Percentiles rank a stretch among this genome's conserved stretches.
Evolutionary conservation across 345 rosid species (phyloP).

Genomic region (thale cress (Arabidopsis thaliana)): DNA sequence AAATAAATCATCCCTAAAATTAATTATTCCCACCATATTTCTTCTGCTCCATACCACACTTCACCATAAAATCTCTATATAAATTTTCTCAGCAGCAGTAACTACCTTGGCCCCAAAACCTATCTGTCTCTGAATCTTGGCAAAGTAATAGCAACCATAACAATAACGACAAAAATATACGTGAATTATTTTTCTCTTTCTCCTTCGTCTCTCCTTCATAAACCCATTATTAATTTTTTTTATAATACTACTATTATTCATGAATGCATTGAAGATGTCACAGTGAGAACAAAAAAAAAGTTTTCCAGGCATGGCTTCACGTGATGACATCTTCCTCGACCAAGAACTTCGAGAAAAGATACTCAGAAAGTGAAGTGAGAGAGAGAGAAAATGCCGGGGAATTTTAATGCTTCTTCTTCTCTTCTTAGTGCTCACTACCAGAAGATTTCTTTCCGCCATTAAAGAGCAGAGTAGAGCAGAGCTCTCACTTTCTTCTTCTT

Average conservation of each 20-base stretch:
- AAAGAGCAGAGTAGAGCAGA: too few species aligned
- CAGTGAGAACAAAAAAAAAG: constrained; percentile 20
- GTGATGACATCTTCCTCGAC: constrained; percentile 58
- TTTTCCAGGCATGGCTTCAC: constrained; percentile 56
- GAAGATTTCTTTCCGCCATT: neutral
- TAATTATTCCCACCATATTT: constrained; percentile 34
- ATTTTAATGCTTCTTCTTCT: neutral
- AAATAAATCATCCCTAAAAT: constrained; percentile 24
- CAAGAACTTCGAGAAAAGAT: constrained; percentile 55
- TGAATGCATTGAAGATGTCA: constrained; percentile 35
- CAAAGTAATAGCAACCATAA: constrained; percentile 20
- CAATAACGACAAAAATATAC: constrained; percentile 16
- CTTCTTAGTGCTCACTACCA: constrained; percentile 30
- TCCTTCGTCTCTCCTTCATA: constrained; percentile 35
- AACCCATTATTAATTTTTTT: constrained; percentile 26
- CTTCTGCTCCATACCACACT: constrained; percentile 36
- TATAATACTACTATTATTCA: constrained; percentile 28
- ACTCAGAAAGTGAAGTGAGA: constrained; percentile 40
- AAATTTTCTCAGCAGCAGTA: constrained; percentile 36
- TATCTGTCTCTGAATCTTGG: constrained; percentile 36
- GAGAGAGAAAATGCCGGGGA: constrained; percentile 29
- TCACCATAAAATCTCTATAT: neutral
- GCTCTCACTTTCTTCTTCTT: neutral
- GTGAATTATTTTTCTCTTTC: constrained; percentile 4
- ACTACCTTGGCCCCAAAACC: constrained; percentile 42